phyloP scores from a whole-genome alignment of 208 protist genomes.

The Balamuthia mandrillaris region DNA sequence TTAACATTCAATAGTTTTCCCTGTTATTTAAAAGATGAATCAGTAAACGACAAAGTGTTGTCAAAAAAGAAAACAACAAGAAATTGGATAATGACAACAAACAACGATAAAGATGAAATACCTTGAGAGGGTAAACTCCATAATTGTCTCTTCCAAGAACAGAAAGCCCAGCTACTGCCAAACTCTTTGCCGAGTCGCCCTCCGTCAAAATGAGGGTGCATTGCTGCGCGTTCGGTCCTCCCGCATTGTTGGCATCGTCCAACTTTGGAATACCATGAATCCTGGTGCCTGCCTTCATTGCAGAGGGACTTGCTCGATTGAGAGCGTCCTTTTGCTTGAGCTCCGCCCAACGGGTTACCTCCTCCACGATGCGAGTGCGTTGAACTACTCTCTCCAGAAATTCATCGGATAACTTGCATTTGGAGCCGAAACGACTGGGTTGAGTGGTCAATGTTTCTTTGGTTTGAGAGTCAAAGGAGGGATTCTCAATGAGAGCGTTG shows the following conservation, averaged over 20 bases:
- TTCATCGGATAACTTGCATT: slow-evolving; percentile 89
- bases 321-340: too few species aligned
- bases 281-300: too few species aligned
- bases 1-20: slow-evolving; percentile 99
- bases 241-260: slow-evolving; percentile 99
- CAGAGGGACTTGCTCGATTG: too few species aligned
- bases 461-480: slow-evolving; percentile 99
- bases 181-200: slow-evolving; percentile 91
- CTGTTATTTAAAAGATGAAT: too few species aligned
- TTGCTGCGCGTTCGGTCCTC: slow-evolving; percentile 84
- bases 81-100: too few species aligned
- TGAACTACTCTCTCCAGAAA: slow-evolving; percentile 93
- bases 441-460: slow-evolving; percentile 98
- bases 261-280: slow-evolving; percentile 97
- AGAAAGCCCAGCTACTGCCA: slow-evolving; percentile 89
- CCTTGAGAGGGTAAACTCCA: slow-evolving; percentile 97
- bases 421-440: slow-evolving; percentile 90
- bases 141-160: slow-evolving; percentile 98
- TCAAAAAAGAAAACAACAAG: too few species aligned
- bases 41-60: too few species aligned
- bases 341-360: background rate
- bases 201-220: slow-evolving; percentile 99
- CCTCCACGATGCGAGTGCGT: background rate
- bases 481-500: slow-evolving; percentile 98
- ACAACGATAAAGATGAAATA: too few species aligned